Percentiles rank a stretch among this genome's conserved stretches.
Evolutionary conservation across 1,139 yeast genomes (phyloP).

Genomic region (Candida pseudocylindracea): DNA sequence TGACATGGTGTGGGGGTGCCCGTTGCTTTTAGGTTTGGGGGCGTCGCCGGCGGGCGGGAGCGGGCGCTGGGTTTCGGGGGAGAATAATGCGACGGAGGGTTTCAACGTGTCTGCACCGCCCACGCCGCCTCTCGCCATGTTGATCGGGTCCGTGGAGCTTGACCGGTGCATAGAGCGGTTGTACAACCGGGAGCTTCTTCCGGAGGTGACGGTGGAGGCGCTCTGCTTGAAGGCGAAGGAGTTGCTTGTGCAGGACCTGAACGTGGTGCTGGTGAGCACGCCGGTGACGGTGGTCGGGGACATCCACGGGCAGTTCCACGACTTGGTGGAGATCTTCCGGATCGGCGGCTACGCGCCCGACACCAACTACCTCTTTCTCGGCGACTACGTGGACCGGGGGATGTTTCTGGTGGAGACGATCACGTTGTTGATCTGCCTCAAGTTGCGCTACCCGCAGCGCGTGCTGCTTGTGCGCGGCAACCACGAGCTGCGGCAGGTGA

Average conservation of each 20-base stretch:
- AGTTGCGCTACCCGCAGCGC: constrained; percentile 5
- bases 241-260: constrained; percentile 20
- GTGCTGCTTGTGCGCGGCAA: constrained; percentile 1
- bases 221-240: constrained; percentile 20
- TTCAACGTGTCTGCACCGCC: too few relatives aligned
- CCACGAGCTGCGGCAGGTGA: constrained; percentile 5
- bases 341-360: constrained; percentile 90
- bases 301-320: constrained; percentile 95
- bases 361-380: constrained; percentile 78
- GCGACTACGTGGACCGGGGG: constrained; percentile 86
- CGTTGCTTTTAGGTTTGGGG: too few relatives aligned
- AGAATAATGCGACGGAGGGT: too few relatives aligned
- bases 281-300: constrained; percentile 98
- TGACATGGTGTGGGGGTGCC: too few relatives aligned
- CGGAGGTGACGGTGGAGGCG: constrained; percentile 22
- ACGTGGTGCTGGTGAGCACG: constrained; percentile 61
- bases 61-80: too few relatives aligned
- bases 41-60: too few relatives aligned
- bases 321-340: constrained; percentile 69
- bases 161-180: constrained; percentile 23
- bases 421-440: constrained; percentile 4
- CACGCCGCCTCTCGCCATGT: neutral
- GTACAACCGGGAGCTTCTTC: constrained; percentile 16
- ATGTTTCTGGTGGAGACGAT: constrained; percentile 73
- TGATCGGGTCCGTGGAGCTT: constrained; percentile 15